Evolutionary conservation across 2,329 filamentous ascomycete genomes (phyloP).

Genomic region (Monosporascus sp.): DNA sequence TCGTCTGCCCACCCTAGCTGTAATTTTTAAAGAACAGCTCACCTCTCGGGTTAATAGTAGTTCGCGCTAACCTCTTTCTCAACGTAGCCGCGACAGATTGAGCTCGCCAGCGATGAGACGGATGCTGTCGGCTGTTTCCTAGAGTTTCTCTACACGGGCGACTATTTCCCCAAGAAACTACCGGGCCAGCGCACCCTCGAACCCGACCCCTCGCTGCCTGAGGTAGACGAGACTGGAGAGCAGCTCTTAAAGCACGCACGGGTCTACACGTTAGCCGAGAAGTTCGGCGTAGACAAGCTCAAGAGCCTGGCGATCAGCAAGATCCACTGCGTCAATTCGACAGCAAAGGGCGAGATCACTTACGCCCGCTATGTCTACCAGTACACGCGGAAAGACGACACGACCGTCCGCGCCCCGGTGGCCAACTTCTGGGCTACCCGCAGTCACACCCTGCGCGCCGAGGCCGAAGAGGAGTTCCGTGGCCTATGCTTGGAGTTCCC

Average conservation of each 20-base stretch:
- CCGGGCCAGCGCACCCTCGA: conserved; percentile 63
- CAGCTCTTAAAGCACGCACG: conserved; percentile 85
- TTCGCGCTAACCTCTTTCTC: not conserved
- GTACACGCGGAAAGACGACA: conserved; percentile 64
- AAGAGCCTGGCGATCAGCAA: conserved; percentile 77
- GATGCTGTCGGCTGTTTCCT: conserved; percentile 74
- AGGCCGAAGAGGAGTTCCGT: conserved; percentile 82
- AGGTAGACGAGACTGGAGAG: conserved; percentile 69
- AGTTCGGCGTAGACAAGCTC: conserved; percentile 62
- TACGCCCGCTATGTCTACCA: conserved; percentile 90
- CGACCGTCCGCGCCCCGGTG: conserved; percentile 71
- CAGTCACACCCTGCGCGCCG: conserved; percentile 73
- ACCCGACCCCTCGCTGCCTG: conserved; percentile 57
- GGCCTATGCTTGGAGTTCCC: conserved; percentile 81
- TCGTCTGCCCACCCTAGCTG: conserved; percentile 6
- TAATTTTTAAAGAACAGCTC: not conserved
- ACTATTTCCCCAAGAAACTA: conserved; percentile 74
- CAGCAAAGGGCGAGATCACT: conserved; percentile 81
- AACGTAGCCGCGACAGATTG: conserved; percentile 56
- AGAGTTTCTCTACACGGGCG: conserved; percentile 77
- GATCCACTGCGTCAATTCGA: conserved; percentile 86
- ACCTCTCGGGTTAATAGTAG: not conserved
- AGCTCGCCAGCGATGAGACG: conserved; percentile 61
- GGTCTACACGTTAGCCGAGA: conserved; percentile 83
- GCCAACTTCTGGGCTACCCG: conserved; percentile 87